Evolutionary conservation across 768 basidiomycete species (phyloP).

Genomic region (Hemileccinum impolitum): DNA sequence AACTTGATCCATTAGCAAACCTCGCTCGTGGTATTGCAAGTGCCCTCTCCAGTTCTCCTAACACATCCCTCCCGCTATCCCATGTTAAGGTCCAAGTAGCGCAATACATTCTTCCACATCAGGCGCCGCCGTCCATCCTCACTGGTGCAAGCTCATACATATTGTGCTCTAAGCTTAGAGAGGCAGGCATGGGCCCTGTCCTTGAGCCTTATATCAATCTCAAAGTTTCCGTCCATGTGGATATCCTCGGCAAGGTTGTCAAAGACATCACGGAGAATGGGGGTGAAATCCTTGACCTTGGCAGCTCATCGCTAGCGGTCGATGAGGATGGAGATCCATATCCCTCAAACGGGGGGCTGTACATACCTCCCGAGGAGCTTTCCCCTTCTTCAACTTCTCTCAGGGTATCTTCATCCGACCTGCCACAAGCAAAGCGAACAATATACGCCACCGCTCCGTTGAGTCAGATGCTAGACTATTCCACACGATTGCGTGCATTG

Average conservation of each 20-base stretch:
- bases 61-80: conserved; percentile 70
- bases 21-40: conserved; percentile 69
- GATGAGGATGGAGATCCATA: conserved; percentile 43
- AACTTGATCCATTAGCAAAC: conserved; percentile 45
- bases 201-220: conserved; percentile 76
- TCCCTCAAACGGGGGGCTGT: conserved; percentile 61
- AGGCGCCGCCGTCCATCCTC: conserved; percentile 49
- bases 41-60: conserved; percentile 73
- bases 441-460: conserved; percentile 72
- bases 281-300: conserved; percentile 75
- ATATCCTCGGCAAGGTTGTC: conserved; percentile 70
- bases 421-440: conserved; percentile 54
- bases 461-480: conserved; percentile 80
- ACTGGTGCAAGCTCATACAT: conserved; percentile 63
- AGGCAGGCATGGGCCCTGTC: conserved; percentile 66
- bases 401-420: conserved; percentile 24
- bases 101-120: conserved; percentile 40
- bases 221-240: conserved; percentile 64
- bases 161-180: conserved; percentile 57
- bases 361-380: conserved; percentile 71
- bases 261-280: conserved; percentile 83
- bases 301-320: conserved; percentile 31
- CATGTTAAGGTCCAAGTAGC: conserved; percentile 56
- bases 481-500: conserved; percentile 70
- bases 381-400: conserved; percentile 61